These are phyloP conservation scores for Scolecobasidium constrictum DNA, from an alignment of 2,329 filamentous ascomycete species.

Conservation along the genomic window DNA sequence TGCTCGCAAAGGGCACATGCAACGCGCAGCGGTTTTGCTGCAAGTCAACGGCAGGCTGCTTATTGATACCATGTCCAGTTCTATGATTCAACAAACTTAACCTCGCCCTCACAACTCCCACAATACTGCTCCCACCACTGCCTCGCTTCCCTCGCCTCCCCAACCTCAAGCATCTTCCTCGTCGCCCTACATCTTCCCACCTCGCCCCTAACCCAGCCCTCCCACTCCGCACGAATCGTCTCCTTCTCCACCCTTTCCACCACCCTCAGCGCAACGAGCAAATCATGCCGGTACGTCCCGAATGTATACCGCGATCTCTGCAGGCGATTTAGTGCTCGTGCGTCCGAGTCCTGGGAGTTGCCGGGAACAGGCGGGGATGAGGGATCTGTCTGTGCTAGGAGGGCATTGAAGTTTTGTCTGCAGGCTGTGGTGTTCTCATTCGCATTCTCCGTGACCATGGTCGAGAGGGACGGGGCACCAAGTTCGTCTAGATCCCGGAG, in stretches of 20 bases:
- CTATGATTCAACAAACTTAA: not conserved
- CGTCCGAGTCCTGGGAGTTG: not conserved
- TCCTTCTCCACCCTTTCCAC: conserved; percentile 84
- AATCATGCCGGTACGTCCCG: conserved; percentile 75
- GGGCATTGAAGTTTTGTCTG: not conserved
- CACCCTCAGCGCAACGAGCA: conserved; percentile 80
- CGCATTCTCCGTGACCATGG: conserved; percentile 3
- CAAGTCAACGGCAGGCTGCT: too few species aligned
- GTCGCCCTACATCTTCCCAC: conserved; percentile 24
- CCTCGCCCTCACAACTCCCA: conserved; percentile 39
- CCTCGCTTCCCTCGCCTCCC: conserved; percentile 32
- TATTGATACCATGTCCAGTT: too few species aligned
- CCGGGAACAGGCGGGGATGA: not conserved
- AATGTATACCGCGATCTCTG: conserved; percentile 73
- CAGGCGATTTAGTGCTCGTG: conserved; percentile 29
- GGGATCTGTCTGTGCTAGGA: conserved; percentile 8
- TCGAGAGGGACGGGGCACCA: not conserved
- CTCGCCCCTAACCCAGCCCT: conserved; percentile 82
- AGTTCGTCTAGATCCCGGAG: conserved; percentile 63
- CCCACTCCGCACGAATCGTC: conserved; percentile 79
- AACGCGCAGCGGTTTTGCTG: too few species aligned
- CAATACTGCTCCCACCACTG: conserved; percentile 51
- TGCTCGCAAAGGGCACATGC: too few species aligned
- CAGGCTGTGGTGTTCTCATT: not conserved
- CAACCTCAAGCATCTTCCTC: conserved; percentile 29